phyloP scores from a whole-genome alignment of 495 filamentous ascomycete genomes.

The Penicillium fimorum region DNA sequence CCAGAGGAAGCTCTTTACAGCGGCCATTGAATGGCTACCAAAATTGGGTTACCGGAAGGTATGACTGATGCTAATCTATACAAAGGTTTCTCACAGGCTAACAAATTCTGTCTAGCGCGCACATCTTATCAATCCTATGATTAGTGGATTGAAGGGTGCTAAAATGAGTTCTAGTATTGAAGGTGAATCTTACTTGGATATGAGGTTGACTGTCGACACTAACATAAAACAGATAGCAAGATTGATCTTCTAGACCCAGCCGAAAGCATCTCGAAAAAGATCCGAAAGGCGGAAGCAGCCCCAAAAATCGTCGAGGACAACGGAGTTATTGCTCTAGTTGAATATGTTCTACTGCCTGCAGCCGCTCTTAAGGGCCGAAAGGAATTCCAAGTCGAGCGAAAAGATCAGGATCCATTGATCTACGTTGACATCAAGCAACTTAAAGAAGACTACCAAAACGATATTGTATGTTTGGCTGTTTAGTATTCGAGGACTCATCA shows the following conservation, averaged over 20 bases:
- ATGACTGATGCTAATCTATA: too few species aligned
- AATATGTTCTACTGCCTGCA: constrained; percentile 74
- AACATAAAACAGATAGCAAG: constrained; percentile 46
- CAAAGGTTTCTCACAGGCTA: too few species aligned
- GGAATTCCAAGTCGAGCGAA: constrained; percentile 25
- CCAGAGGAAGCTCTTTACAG: too few species aligned
- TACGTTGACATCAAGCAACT: constrained; percentile 66
- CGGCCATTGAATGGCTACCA: too few species aligned
- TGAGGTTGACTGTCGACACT: too few species aligned
- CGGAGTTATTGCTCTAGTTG: constrained; percentile 72
- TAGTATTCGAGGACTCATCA: neutral
- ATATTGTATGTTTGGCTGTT: constrained; percentile 53
- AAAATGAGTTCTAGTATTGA: constrained; percentile 51
- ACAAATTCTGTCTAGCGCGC: too few species aligned
- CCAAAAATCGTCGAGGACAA: constrained; percentile 71
- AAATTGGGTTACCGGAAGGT: too few species aligned
- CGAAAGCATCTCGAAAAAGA: constrained; percentile 67
- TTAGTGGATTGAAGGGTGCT: too few species aligned
- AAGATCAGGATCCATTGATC: constrained; percentile 64
- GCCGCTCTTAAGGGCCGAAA: constrained; percentile 28
- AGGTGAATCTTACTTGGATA: constrained; percentile 2
- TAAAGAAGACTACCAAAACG: constrained; percentile 68
- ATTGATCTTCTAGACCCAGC: constrained; percentile 77
- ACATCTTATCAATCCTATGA: too few species aligned
- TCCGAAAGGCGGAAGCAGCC: constrained; percentile 71